These are phyloP conservation scores for Asterella californica DNA, from an alignment of 225 moss, liverwort and hornwort genomes.

Conservation along the genomic window DNA sequence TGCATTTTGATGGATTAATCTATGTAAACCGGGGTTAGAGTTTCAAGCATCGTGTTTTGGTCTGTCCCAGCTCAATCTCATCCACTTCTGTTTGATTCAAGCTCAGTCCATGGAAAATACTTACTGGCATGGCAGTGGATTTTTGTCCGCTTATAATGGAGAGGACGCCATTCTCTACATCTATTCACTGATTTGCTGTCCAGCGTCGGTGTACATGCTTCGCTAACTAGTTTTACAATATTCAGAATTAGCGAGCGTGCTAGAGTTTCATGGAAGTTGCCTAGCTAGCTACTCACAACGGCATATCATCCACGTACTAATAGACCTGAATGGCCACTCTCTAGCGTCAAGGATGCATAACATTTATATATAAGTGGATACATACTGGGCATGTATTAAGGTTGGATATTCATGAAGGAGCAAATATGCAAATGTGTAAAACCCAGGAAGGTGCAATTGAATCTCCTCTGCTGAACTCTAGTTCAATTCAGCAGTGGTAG, in stretches of 20 bases:
- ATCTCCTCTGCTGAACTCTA: not conserved
- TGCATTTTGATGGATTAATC: not conserved
- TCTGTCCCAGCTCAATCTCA: not conserved
- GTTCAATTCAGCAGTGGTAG: not conserved
- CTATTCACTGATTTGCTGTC: not conserved
- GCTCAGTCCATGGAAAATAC: not conserved
- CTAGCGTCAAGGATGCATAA: not conserved
- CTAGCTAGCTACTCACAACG: not conserved
- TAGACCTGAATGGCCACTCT: not conserved
- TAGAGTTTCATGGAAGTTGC: not conserved
- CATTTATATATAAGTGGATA: not conserved
- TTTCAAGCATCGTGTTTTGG: not conserved
- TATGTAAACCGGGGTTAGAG: not conserved
- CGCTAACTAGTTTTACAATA: not conserved
- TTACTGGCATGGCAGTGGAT: not conserved
- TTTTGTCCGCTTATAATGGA: not conserved
- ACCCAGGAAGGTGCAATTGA: not conserved
- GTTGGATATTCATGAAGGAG: not conserved
- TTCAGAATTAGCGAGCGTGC: not conserved
- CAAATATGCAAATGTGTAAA: slow-evolving; percentile 1
- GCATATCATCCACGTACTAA: no score
- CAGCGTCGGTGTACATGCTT: not conserved
- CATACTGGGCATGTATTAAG: not conserved
- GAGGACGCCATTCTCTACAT: not conserved
- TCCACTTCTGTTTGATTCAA: not conserved